Evolutionary conservation across 257 asterid species (phyloP), one percentile per base, ranked within the genome.

Genomic region (Forsythia viridissima): DNA sequence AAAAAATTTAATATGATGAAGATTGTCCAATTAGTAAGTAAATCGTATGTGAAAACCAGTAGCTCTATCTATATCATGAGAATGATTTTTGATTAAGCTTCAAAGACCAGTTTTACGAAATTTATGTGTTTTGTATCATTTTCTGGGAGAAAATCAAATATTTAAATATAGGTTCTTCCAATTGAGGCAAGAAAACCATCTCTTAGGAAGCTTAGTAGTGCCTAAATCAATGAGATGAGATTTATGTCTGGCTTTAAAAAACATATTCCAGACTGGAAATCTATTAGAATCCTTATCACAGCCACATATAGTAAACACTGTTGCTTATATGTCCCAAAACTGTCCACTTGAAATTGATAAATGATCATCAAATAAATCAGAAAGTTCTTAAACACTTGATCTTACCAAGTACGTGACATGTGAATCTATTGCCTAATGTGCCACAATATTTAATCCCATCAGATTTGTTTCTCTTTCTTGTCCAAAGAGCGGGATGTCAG

Each of bases 21-120:
- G 67, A 63, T 4, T 11, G 70, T 39, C 16, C 11, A 10, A 21
- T 63, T 63, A 63, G 70, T 11, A 63, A 63, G 39, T 30, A 24
- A 63, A 48, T 48, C 16, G 37, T 46, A 67, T 70, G 75, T 38
- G 51, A 70, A 21, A 44, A 72, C 6, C 37, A 74, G 71, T 46
- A 24, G 61, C 16, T 59, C 44, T 72, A 55, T 80, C 79, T 13
- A 71, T 42, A 61, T 61, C 57, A 52, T 51, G 63, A 72, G 69
- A 80, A 59, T 21, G 3, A 59, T 20, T 59, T n/a, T 8, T 59
- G 9, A 8, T 59, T 59, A n/a, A 20, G 67, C 21, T 59, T 59
- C 36, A 59, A 20, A 8, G 67, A 7, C 34, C 67, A 18, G 36
- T 20, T n/a, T 18, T 57, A 21, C 3, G 11, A n/a, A 59, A 59